Base-by-base conservation (phyloP, 805 yeast genomes). In the Lachancea fermentati region DNA sequence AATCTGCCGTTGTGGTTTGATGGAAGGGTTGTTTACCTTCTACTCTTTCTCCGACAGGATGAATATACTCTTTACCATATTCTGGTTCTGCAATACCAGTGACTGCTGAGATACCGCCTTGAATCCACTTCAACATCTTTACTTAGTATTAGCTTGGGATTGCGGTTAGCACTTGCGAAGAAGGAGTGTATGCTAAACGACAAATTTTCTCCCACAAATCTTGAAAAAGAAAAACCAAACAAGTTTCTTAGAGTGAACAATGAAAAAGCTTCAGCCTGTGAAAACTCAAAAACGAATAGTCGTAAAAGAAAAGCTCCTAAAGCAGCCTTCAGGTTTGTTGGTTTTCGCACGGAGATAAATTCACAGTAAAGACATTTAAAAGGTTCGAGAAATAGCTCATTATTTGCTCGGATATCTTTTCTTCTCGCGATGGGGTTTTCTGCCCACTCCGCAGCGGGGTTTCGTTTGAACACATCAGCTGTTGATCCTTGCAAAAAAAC, bases 1-100 rank as follows among this genome's bases (percentile, higher is more conserved):
- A 76, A 62, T 93, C 98, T 12, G 72, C 76, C n/a, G 63, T 57
- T 7, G 73, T 66, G 25, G 93, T 75, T 16, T 67, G 71, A 19
- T 79, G 70, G 54, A 67, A 85, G 1, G 85, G 75, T 49, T 79
- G 78, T 30, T 72, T 70, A 24, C 68, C 75, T 31, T 66, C 68
- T 34, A 81, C 77, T 33, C 77, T 60, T 28, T 75, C 76, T 31
- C 84, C 76, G 43, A 89, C 78, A n/a, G 97, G 76, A 55, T 83
- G 91, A 50, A 93, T 85, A 30, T 95, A 94, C 37, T 83, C 96
- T 30, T 82, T 75, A 39, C 98, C 98, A 56, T 93, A 93, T 58
- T 84, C 95, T 18, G 98, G 98, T 63, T 93, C 98, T 2, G 96
- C 96, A 9, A 95, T 78, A 41, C 98, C 98, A 4, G 97, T 91